Evolutionary conservation across 2,329 filamentous ascomycete genomes (phyloP), one percentile per base, ranked within the genome.

Genomic region (Phyllosticta citrichinensis): DNA sequence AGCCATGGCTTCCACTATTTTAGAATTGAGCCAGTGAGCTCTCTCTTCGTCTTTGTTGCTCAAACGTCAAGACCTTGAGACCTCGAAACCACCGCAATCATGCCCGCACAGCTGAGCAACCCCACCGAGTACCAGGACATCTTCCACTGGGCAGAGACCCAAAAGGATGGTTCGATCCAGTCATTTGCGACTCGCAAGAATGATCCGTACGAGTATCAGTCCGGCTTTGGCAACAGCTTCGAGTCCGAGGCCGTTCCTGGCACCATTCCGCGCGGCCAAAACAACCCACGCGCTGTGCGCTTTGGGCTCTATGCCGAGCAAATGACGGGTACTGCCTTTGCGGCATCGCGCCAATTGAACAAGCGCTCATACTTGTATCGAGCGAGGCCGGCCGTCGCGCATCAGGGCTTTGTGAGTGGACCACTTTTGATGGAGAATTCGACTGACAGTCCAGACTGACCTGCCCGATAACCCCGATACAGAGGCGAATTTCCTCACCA

Each of bases 91-190:
- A n/a, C 40, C 14, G 40, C 40, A 17, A 62, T 3, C 50, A 62
- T 62, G 60, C 55, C 60, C 33, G 19, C 51, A 11, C 60, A 63
- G 30, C 58, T 68, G 63, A 60, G 73, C 66, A 63, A 75, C 65
- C 70, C 77, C 60, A 64, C 73, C 58, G 65, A 73, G 56, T 73
- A 73, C 57, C 71, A 73, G 62, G 66, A 70, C 19, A 73, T 72
- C 55, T 74, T 74, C 64, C 72, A 73, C 67, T 84, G 82, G 82
- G 82, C 81, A 0, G 81, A 83, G 67, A 83, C 81, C n/a, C 82
- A 84, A 65, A 77, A 83, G 66, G 76, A 84, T 67, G 82, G 78
- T 0, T 66, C 74, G 0, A 77, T 83, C 25, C 81, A 81, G 11
- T 82, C 81, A 0, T 84, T 84, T 65, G 75, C 72, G 3, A 77